Conservation (phyloP, 1,284 basidiomycete species). For the Ceratorhiza oryzae-sativae region DNA sequence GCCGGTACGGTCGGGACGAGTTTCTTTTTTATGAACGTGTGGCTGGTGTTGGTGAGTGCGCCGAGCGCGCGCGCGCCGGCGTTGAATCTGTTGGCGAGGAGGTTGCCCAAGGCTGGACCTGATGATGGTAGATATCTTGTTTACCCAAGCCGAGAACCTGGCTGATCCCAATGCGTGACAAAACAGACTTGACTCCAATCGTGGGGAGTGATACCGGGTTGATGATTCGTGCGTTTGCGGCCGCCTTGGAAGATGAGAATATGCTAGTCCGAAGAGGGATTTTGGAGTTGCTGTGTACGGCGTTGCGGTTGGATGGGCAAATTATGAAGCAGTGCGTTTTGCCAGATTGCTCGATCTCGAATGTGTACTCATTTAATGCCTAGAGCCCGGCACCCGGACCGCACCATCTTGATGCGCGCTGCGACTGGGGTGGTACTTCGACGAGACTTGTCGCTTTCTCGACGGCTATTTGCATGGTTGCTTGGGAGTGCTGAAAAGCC, state of each 20-base stretch:
- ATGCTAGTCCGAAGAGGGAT: constrained; percentile 83
- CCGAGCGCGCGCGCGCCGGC: constrained; percentile 85
- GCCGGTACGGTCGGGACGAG: constrained; percentile 81
- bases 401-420: constrained; percentile 77
- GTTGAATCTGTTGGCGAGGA: constrained; percentile 83
- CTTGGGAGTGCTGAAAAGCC: constrained; percentile 81
- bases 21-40: constrained; percentile 96
- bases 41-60: constrained; percentile 92
- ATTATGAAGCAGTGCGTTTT: constrained; percentile 65
- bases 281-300: constrained; percentile 80
- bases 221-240: constrained; percentile 90
- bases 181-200: constrained; percentile 70
- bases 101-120: constrained; percentile 72
- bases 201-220: constrained; percentile 89
- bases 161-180: too few relatives aligned
- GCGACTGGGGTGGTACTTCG: constrained; percentile 85
- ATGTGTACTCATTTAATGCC: neutral
- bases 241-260: constrained; percentile 89
- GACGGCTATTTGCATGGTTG: constrained; percentile 93
- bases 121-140: constrained; percentile 64
- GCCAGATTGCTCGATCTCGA: neutral
- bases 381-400: constrained; percentile 64
- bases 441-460: constrained; percentile 90
- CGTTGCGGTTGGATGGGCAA: constrained; percentile 73
- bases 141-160: too few relatives aligned